phyloP scores from a whole-genome alignment of 2,329 filamentous ascomycete genomes.

The Camillea tinctor region DNA sequence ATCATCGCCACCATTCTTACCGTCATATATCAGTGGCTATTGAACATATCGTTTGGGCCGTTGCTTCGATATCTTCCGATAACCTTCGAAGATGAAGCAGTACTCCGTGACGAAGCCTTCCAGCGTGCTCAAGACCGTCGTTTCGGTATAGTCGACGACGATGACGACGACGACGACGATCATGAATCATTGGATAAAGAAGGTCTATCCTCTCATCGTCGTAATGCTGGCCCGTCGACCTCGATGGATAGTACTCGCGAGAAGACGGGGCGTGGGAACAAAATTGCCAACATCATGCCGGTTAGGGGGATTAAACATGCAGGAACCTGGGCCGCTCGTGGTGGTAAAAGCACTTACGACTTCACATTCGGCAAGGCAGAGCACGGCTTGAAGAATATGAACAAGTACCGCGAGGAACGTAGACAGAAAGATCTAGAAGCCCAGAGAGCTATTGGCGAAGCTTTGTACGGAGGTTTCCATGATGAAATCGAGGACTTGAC shows the following conservation, averaged over 20 bases:
- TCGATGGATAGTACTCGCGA: constrained; percentile 29
- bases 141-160: constrained; percentile 58
- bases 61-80: constrained; percentile 88
- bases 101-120: constrained; percentile 86
- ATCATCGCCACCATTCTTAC: constrained; percentile 72
- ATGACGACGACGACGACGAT: constrained; percentile 40
- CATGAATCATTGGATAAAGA: constrained; percentile 41
- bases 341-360: constrained; percentile 48
- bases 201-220: constrained; percentile 38
- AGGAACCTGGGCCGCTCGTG: constrained; percentile 46
- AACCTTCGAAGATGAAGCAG: constrained; percentile 92
- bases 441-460: constrained; percentile 71
- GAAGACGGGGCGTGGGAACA: constrained; percentile 25
- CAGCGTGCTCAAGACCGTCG: constrained; percentile 72
- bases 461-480: constrained; percentile 81
- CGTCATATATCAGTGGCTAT: constrained; percentile 70
- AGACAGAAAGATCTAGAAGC: constrained; percentile 65
- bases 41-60: constrained; percentile 82
- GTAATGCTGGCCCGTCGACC: constrained; percentile 40
- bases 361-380: constrained; percentile 44
- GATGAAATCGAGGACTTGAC: constrained; percentile 95
- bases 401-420: constrained; percentile 48
- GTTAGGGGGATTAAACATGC: constrained; percentile 49
- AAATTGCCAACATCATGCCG: constrained; percentile 35
- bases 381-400: constrained; percentile 41